These are phyloP conservation scores for Bombardia bombarda DNA, from an alignment of 495 filamentous ascomycete genomes.

Conservation along the genomic window DNA sequence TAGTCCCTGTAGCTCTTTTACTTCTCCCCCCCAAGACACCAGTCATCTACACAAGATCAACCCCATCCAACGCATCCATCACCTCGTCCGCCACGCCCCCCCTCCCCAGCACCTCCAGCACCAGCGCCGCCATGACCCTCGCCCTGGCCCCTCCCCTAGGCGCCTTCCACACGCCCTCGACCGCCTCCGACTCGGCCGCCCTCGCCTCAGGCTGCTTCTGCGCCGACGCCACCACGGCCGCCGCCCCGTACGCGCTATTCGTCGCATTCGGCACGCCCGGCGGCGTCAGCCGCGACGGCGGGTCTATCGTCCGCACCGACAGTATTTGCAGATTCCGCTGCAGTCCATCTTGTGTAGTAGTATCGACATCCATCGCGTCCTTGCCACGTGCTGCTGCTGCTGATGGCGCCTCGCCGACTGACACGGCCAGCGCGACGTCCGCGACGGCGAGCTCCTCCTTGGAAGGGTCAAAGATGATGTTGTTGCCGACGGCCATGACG, in stretches of 20 bases:
- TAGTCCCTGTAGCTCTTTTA: too few relatives aligned
- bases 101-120: slow-evolving; percentile 54
- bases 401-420: slow-evolving; percentile 37
- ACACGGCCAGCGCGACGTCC: slow-evolving; percentile 76
- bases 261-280: slow-evolving; percentile 60
- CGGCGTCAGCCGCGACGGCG: slow-evolving; percentile 47
- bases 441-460: slow-evolving; percentile 88
- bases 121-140: slow-evolving; percentile 55
- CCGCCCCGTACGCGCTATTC: slow-evolving; percentile 53
- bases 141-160: slow-evolving; percentile 68
- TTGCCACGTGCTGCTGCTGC: not conserved
- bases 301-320: slow-evolving; percentile 66
- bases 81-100: slow-evolving; percentile 83
- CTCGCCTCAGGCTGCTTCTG: slow-evolving; percentile 33
- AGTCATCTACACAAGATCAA: slow-evolving; percentile 36
- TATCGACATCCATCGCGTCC: not conserved
- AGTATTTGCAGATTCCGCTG: slow-evolving; percentile 33
- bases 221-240: slow-evolving; percentile 22
- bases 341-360: slow-evolving; percentile 10
- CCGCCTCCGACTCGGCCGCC: slow-evolving; percentile 45
- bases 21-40: too few relatives aligned
- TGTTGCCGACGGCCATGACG: slow-evolving; percentile 76
- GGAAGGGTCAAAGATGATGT: slow-evolving; percentile 88
- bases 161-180: slow-evolving; percentile 71
- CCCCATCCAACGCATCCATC: slow-evolving; percentile 63